Evolutionary conservation across 441 rosid species (phyloP).

Genomic region (Populus hybrid): DNA sequence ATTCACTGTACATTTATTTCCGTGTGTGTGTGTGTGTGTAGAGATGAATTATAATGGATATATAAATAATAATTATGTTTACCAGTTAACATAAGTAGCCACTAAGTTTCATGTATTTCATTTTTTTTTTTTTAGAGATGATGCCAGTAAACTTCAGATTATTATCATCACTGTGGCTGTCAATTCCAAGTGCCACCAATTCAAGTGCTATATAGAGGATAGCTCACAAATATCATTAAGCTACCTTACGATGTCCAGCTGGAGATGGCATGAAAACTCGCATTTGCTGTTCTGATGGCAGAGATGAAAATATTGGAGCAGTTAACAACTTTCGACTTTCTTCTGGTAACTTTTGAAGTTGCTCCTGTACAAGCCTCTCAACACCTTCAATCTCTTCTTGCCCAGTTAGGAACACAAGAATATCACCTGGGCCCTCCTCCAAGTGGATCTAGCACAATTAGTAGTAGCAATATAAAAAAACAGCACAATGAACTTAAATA

Average conservation of each 20-base stretch:
- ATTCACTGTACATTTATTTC: background rate
- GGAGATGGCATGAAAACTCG: slow-evolving; percentile 70
- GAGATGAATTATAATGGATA: background rate
- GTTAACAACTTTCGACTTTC: slow-evolving; percentile 48
- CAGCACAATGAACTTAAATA: background rate
- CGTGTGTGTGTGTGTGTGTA: background rate
- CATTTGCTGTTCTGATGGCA: slow-evolving; percentile 93
- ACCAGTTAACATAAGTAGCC: background rate
- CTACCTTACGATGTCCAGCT: slow-evolving; percentile 77
- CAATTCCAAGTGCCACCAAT: background rate
- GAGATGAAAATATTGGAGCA: slow-evolving; percentile 80
- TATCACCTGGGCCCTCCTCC: slow-evolving; percentile 78
- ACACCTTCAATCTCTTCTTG: slow-evolving; percentile 95
- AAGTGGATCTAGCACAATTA: slow-evolving; percentile 61
- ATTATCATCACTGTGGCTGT: background rate
- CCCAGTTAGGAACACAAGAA: slow-evolving; percentile 91
- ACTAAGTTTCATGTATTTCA: background rate
- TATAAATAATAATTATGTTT: background rate
- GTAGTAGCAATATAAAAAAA: slow-evolving; percentile 3
- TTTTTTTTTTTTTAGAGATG: background rate
- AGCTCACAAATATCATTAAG: slow-evolving; percentile 13
- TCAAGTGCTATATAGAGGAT: slow-evolving; percentile 6
- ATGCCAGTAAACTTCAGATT: background rate
- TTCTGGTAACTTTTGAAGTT: slow-evolving; percentile 66
- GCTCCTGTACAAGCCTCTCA: slow-evolving; percentile 65